Evolutionary conservation across 257 asterid genomes (phyloP), one percentile per base, ranked within the genome.

Genomic region (Solanum virginianum): DNA sequence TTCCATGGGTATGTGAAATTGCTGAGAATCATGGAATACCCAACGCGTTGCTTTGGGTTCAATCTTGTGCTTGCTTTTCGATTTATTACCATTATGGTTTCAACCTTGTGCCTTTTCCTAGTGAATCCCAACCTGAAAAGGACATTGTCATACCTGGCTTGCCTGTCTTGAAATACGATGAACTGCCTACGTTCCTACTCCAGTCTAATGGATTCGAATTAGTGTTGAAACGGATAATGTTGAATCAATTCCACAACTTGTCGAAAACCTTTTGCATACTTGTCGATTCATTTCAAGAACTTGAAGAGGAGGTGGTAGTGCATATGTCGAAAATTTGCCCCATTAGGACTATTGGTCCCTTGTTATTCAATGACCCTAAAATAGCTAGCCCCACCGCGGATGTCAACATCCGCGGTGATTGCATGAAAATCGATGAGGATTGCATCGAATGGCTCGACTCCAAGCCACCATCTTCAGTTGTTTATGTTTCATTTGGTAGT

Each of bases 401-500:
- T 3, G 8, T 22, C 4, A 7, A 82, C 10, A 17, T 84, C 4
- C 45, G 72, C 0, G 72, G 81, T 11, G 86, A 75, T 79, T 70
- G 41, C 81, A 60, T 6, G 17, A 62, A 62, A 62, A 62, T 62
- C 0, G 69, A 84, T 53, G 53, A 62, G 69, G 36, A 62, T 10
- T 62, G 69, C 26, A 62, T 62, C 29, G 36, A 62, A 7, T 87
- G 87, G 85, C 86, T 87, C 4, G 75, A 81, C n/a, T 81, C 84
- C 2, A 84, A 80, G 32, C 65, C 83, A 16, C 4, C 24, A 12
- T 84, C 86, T 29, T 84, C 72, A 3, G 84, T 87, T n/a, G 86
- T 84, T 6, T 87, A 87, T 77, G 81, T 87, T 7, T 84, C 87
- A 9, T 87, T 85, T 32, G 89, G 89, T 17, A 81, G 86, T 51